Percentiles rank a stretch among this genome's conserved stretches.
Evolutionary conservation across 148 eudicot species (phyloP).

Genomic region (Linanthus parryae): DNA sequence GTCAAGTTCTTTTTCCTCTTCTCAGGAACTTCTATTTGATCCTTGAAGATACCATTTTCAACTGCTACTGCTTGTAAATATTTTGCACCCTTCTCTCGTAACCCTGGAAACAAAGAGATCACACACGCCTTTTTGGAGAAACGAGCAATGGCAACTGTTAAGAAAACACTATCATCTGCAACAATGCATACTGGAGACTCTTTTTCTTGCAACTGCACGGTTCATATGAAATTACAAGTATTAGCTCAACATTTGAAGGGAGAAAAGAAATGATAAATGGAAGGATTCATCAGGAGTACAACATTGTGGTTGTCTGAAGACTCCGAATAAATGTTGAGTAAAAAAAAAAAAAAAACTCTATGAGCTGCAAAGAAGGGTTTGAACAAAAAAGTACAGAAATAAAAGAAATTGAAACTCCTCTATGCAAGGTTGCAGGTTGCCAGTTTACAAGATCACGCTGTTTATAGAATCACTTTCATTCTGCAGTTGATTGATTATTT

Average conservation of each 20-base stretch:
- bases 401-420: background rate
- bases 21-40: constrained; percentile 39
- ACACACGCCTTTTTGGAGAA: constrained; percentile 47
- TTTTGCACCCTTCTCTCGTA: constrained; percentile 51
- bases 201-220: constrained; percentile 51
- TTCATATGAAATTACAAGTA: too few species aligned
- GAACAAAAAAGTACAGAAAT: constrained; percentile 6
- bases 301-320: too few species aligned
- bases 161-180: constrained; percentile 82
- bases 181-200: constrained; percentile 47
- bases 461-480: too few species aligned
- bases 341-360: background rate
- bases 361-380: background rate
- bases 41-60: constrained; percentile 51
- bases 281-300: too few species aligned
- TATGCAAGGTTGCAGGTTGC: too few species aligned
- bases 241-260: too few species aligned
- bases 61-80: constrained; percentile 57
- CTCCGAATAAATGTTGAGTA: too few species aligned
- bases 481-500: too few species aligned
- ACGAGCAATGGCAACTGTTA: constrained; percentile 55
- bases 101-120: constrained; percentile 65
- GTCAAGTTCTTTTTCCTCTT: constrained; percentile 28
- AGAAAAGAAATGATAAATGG: too few species aligned
- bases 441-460: too few species aligned